These are phyloP conservation scores for Microstegium vimineum DNA, from an alignment of 176 grass and related monocot species.

Conservation along the genomic window DNA sequence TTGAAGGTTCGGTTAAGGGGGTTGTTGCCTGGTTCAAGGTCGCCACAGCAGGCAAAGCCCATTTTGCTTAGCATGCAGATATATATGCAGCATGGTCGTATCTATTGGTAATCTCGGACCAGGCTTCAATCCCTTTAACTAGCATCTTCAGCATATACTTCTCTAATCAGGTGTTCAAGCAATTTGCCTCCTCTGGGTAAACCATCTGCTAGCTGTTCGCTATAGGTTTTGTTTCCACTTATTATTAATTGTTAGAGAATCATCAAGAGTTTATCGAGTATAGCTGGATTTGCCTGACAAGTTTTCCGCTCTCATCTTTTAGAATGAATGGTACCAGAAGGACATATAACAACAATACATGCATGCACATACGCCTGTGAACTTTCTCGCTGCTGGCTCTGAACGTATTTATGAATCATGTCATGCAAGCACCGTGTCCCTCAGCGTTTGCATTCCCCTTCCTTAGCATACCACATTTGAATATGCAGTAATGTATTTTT, in stretches of 20 bases:
- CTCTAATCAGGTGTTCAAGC: background rate
- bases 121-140: slow-evolving; percentile 75
- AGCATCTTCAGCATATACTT: background rate
- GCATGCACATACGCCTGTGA: background rate
- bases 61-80: background rate
- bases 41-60: background rate
- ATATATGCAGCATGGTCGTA: background rate
- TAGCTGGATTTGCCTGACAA: background rate
- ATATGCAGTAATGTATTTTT: background rate
- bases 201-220: background rate
- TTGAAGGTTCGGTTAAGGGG: slow-evolving; percentile 56
- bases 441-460: background rate
- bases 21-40: slow-evolving; percentile 72
- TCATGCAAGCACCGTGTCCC: background rate
- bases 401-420: background rate
- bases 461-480: background rate
- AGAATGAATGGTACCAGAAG: background rate
- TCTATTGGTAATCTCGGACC: slow-evolving; percentile 48
- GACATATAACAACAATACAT: background rate
- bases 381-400: background rate
- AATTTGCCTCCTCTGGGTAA: background rate
- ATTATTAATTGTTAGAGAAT: background rate
- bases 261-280: background rate
- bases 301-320: background rate
- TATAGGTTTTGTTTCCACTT: background rate